Evolutionary conservation across 805 yeast genomes (phyloP).

Genomic region (Spathaspora passalidarum): DNA sequence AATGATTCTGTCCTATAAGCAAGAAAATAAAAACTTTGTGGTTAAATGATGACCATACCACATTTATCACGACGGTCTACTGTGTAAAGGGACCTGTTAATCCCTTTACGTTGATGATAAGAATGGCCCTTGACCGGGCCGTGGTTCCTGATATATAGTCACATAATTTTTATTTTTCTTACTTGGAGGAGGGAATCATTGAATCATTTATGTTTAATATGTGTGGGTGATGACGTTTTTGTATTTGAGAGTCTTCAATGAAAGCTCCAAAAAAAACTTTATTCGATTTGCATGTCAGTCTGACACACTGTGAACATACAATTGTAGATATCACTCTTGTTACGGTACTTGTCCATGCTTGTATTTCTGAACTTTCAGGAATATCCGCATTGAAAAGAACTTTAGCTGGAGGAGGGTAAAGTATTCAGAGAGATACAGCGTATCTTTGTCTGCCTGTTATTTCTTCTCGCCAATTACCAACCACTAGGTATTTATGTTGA

Average conservation of each 20-base stretch:
- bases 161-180: neutral
- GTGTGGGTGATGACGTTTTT: constrained; percentile 16
- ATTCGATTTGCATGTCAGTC: constrained; percentile 45
- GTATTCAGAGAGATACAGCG: too few relatives aligned
- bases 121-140: constrained; percentile 50
- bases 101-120: constrained; percentile 43
- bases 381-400: too few relatives aligned
- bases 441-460: too few relatives aligned
- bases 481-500: too few relatives aligned
- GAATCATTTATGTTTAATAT: neutral
- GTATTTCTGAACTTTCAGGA: too few relatives aligned
- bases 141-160: constrained; percentile 39
- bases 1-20: neutral
- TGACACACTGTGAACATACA: constrained; percentile 17
- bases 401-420: too few relatives aligned
- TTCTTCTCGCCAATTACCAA: too few relatives aligned
- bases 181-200: constrained; percentile 1
- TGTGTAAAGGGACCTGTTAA: constrained; percentile 44
- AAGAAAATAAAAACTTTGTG: constrained; percentile 4
- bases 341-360: too few relatives aligned
- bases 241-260: constrained; percentile 14
- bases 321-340: too few relatives aligned
- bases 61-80: constrained; percentile 52
- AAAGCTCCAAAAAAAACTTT: constrained; percentile 20
- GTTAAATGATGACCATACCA: constrained; percentile 47